These are phyloP conservation scores for Colletotrichum musae DNA, from an alignment of 2,329 filamentous ascomycete species.

Conservation along the genomic window DNA sequence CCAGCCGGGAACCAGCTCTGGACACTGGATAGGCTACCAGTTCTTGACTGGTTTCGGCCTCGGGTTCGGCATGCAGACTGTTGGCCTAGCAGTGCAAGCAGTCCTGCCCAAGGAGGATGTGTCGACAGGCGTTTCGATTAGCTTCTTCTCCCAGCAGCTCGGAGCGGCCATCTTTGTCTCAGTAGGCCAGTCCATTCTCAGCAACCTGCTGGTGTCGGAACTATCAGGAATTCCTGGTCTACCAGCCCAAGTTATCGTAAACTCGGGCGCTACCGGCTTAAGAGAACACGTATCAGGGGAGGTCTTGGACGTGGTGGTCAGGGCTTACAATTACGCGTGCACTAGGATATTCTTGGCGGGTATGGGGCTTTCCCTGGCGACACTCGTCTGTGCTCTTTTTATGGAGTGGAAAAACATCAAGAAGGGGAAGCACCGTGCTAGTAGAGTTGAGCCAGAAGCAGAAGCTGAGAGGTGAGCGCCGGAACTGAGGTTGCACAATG, in stretches of 20 bases:
- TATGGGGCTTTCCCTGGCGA: slow-evolving; percentile 68
- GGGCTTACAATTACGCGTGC: slow-evolving; percentile 76
- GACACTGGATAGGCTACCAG: slow-evolving; percentile 73
- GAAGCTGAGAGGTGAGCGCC: background rate
- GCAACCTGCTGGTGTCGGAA: slow-evolving; percentile 58
- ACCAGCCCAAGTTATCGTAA: slow-evolving; percentile 58
- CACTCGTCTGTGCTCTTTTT: slow-evolving; percentile 69
- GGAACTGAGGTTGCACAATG: background rate
- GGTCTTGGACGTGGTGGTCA: slow-evolving; percentile 67
- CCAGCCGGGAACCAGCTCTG: slow-evolving; percentile 58
- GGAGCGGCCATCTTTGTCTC: slow-evolving; percentile 72
- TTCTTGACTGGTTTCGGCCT: slow-evolving; percentile 72
- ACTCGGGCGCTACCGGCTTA: slow-evolving; percentile 72
- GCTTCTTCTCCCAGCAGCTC: slow-evolving; percentile 72
- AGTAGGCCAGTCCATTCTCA: slow-evolving; percentile 69
- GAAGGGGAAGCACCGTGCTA: slow-evolving; percentile 51
- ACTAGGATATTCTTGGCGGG: slow-evolving; percentile 75
- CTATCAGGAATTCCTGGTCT: slow-evolving; percentile 59
- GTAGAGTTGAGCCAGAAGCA: slow-evolving; percentile 12
- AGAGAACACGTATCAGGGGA: slow-evolving; percentile 64
- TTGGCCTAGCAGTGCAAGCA: slow-evolving; percentile 69
- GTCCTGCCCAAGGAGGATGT: slow-evolving; percentile 67
- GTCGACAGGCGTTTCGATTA: slow-evolving; percentile 68
- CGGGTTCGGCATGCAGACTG: slow-evolving; percentile 71
- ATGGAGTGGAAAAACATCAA: slow-evolving; percentile 81